Evolutionary conservation across 345 rosid genomes (phyloP).

Genomic region (Durio zibethinus): DNA sequence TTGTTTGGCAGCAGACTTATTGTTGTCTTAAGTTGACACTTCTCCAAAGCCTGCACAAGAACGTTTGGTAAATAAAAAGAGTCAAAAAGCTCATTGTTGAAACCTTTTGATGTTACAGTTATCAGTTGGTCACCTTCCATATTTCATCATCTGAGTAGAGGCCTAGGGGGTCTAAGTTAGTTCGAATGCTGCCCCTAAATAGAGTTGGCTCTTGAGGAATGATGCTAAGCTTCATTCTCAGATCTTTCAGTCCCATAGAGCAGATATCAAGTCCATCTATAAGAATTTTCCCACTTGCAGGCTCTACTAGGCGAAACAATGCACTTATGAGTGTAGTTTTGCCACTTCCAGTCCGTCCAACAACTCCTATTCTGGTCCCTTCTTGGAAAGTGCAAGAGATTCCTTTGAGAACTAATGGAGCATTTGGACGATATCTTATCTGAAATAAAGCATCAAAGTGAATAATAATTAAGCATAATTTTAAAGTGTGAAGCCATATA

Average conservation of each 20-base stretch:
- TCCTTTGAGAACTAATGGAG: constrained; percentile 69
- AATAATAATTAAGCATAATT: not conserved
- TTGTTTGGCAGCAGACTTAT: constrained; percentile 53
- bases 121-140: constrained; percentile 56
- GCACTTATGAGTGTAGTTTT: constrained; percentile 87
- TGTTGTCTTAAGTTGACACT: constrained; percentile 71
- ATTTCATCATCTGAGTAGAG: constrained; percentile 65
- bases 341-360: constrained; percentile 92
- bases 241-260: constrained; percentile 70
- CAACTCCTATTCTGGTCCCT: constrained; percentile 79
- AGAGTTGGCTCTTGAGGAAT: constrained; percentile 97
- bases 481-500: not conserved
- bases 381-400: constrained; percentile 67
- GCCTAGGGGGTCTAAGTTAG: constrained; percentile 82
- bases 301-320: constrained; percentile 81
- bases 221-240: constrained; percentile 87
- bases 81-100: not conserved
- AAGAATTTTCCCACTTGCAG: constrained; percentile 61
- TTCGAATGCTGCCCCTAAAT: constrained; percentile 73
- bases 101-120: not conserved
- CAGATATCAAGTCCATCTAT: constrained; percentile 78
- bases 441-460: constrained; percentile 16
- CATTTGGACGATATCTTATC: constrained; percentile 67
- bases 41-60: constrained; percentile 53
- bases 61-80: not conserved